These are phyloP conservation scores for Diospyros lotus DNA, from an alignment of 148 eudicot species.

Conservation along the genomic window DNA sequence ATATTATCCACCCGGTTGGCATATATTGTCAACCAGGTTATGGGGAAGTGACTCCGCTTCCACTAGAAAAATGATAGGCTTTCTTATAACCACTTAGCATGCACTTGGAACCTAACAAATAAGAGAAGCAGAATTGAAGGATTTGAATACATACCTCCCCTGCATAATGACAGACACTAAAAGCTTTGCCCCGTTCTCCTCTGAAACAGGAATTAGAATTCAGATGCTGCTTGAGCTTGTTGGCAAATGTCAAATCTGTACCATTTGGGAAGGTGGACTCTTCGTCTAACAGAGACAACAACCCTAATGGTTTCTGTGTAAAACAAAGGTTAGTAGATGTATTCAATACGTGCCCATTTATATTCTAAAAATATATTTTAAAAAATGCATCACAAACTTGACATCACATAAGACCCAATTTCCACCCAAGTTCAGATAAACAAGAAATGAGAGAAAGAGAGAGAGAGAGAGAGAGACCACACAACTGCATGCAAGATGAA, in stretches of 20 bases:
- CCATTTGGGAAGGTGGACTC: slow-evolving; percentile 98
- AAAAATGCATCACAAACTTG: slow-evolving; percentile 6
- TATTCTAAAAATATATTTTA: too few relatives aligned
- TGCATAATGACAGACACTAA: slow-evolving; percentile 86
- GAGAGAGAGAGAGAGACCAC: neutral
- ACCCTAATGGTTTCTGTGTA: slow-evolving; percentile 88
- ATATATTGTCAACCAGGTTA: neutral
- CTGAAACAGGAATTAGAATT: slow-evolving; percentile 60
- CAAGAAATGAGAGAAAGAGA: neutral
- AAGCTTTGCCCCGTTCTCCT: slow-evolving; percentile 84
- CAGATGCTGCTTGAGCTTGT: slow-evolving; percentile 91
- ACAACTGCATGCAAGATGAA: too few relatives aligned
- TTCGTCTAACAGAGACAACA: slow-evolving; percentile 83
- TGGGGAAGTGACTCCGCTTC: neutral
- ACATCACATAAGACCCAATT: neutral
- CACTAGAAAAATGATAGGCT: neutral
- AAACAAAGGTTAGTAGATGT: neutral
- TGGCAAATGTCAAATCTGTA: slow-evolving; percentile 82
- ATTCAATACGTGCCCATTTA: too few relatives aligned
- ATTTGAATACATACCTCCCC: slow-evolving; percentile 67
- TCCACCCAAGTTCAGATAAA: neutral
- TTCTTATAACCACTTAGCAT: neutral
- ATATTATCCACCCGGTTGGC: too few relatives aligned
- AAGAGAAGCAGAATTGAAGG: neutral
- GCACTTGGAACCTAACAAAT: slow-evolving; percentile 2